These are phyloP conservation scores for Penicillium dipodomyicola DNA, from an alignment of 495 filamentous ascomycete genomes.

Conservation along the genomic window DNA sequence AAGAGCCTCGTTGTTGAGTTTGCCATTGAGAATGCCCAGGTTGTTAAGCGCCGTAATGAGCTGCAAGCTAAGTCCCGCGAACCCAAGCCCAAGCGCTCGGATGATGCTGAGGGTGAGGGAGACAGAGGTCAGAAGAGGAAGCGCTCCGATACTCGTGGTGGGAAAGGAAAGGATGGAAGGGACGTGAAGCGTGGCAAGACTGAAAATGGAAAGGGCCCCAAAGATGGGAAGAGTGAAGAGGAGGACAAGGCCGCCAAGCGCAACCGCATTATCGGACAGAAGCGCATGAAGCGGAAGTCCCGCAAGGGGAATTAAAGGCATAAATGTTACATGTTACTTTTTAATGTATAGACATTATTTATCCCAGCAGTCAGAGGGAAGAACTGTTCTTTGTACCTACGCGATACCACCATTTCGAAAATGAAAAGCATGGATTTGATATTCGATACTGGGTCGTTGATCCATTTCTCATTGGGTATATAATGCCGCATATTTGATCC, in stretches of 20 bases:
- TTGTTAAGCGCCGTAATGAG: constrained; percentile 74
- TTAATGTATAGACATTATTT: constrained; percentile 21
- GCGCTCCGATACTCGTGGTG: constrained; percentile 26
- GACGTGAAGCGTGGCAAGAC: constrained; percentile 12
- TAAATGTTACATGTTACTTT: constrained; percentile 13
- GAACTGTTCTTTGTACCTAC: constrained; percentile 12
- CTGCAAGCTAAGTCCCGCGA: constrained; percentile 58
- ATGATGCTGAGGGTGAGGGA: constrained; percentile 14
- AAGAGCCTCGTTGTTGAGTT: constrained; percentile 93
- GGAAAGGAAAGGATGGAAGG: constrained; percentile 7
- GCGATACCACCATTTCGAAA: constrained; percentile 22
- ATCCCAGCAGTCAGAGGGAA: constrained; percentile 2
- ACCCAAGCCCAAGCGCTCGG: constrained; percentile 25
- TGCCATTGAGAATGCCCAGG: constrained; percentile 96
- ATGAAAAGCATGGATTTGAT: constrained; percentile 26
- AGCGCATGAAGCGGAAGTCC: constrained; percentile 57
- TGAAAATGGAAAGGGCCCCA: constrained; percentile 16
- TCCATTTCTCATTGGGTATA: constrained; percentile 9
- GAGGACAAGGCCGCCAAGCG: constrained; percentile 59
- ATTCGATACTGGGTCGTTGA: background rate
- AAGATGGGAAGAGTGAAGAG: constrained; percentile 35
- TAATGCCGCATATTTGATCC: constrained; percentile 9
- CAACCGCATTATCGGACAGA: constrained; percentile 65
- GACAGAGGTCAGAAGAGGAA: constrained; percentile 43
- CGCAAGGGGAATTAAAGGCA: constrained; percentile 42